Conservation (phyloP, 2,329 filamentous ascomycete genomes). For the Pseudogymnoascus sp. region DNA sequence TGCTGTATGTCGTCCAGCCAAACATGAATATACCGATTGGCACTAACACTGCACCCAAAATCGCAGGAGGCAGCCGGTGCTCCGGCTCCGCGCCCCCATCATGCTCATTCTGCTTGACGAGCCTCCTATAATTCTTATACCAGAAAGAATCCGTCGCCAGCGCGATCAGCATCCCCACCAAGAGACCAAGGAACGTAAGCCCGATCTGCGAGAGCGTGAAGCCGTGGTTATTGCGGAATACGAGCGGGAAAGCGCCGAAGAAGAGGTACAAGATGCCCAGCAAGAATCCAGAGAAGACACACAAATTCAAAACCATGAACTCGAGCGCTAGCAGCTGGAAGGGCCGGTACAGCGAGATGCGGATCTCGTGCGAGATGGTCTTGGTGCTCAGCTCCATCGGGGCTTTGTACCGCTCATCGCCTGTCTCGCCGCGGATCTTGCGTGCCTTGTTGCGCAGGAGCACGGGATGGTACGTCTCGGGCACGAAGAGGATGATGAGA, state of each 20-base stretch:
- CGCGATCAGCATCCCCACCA: slow-evolving; percentile 58
- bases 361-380: slow-evolving; percentile 55
- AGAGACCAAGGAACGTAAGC: slow-evolving; percentile 65
- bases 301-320: slow-evolving; percentile 78
- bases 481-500: slow-evolving; percentile 62
- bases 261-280: slow-evolving; percentile 84
- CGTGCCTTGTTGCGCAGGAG: slow-evolving; percentile 65
- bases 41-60: slow-evolving; percentile 66
- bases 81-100: slow-evolving; percentile 66
- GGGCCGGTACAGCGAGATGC: slow-evolving; percentile 47
- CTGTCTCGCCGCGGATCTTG: slow-evolving; percentile 61
- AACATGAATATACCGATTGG: slow-evolving; percentile 82
- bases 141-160: slow-evolving; percentile 57
- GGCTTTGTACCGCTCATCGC: slow-evolving; percentile 67
- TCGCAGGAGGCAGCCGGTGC: slow-evolving; percentile 69
- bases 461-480: slow-evolving; percentile 79
- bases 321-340: slow-evolving; percentile 73
- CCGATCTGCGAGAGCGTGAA: slow-evolving; percentile 75
- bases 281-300: slow-evolving; percentile 74
- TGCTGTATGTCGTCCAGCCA: slow-evolving; percentile 71
- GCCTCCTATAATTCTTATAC: slow-evolving; percentile 47
- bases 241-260: slow-evolving; percentile 77
- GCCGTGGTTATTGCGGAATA: slow-evolving; percentile 65
- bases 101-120: slow-evolving; percentile 43
- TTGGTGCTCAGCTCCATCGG: slow-evolving; percentile 65